Percentiles rank a stretch among this genome's conserved stretches.
Evolutionary conservation across 768 basidiomycete genomes (phyloP).

Genomic region (Panellus pusillus): DNA sequence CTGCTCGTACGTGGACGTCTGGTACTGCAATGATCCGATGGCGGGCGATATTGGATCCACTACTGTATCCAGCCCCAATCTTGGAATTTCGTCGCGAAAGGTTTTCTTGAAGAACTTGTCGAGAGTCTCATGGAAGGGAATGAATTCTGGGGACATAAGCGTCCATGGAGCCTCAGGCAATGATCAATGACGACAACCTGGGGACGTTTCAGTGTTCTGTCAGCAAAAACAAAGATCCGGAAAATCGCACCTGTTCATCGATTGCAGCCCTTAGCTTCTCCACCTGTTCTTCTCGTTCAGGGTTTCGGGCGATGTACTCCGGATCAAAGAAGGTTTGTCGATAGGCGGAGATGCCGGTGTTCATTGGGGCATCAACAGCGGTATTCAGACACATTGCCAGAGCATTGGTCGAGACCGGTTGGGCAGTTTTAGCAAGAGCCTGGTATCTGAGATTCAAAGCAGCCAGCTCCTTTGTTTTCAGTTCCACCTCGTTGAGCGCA

Average conservation of each 20-base stretch:
- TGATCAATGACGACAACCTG: constrained; percentile 80
- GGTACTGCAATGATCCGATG: constrained; percentile 44
- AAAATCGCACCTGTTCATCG: constrained; percentile 71
- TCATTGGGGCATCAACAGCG: constrained; percentile 79
- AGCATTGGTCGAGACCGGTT: constrained; percentile 73
- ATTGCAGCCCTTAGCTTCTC: constrained; percentile 73
- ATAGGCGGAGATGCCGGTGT: constrained; percentile 77
- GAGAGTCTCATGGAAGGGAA: constrained; percentile 89
- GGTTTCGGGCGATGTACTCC: constrained; percentile 64
- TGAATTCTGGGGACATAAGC: constrained; percentile 85
- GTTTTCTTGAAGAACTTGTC: constrained; percentile 84
- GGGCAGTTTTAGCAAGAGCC: constrained; percentile 73
- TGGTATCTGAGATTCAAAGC: constrained; percentile 70
- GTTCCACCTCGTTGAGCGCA: constrained; percentile 78
- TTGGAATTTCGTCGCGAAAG: constrained; percentile 78
- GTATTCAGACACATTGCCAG: constrained; percentile 86
- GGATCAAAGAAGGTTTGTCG: constrained; percentile 74
- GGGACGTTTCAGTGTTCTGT: not conserved
- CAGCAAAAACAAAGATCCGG: not conserved
- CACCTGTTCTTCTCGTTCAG: constrained; percentile 69
- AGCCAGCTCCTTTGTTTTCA: constrained; percentile 75
- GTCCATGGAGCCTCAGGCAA: constrained; percentile 80
- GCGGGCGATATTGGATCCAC: constrained; percentile 48
- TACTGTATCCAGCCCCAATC: constrained; percentile 58
- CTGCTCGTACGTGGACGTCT: constrained; percentile 48